phyloP scores from a whole-genome alignment of 176 grass and related monocot species.

The Hordeum vulgare region DNA sequence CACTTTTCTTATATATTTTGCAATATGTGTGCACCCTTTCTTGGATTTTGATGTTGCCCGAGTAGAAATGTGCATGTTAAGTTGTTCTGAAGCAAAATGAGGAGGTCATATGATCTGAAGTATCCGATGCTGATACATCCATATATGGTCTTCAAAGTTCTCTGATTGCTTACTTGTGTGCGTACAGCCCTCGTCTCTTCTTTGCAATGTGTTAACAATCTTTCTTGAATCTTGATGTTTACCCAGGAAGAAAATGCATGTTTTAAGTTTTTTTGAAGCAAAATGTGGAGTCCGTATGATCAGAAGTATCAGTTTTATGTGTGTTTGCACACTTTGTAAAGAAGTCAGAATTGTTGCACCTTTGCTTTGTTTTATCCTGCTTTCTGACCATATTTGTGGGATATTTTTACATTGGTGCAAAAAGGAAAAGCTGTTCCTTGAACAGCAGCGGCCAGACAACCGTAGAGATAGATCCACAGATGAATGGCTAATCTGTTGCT shows the following conservation, averaged over 20 bases:
- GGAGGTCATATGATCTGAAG: constrained; percentile 30
- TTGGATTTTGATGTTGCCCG: background rate
- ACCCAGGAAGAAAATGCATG: background rate
- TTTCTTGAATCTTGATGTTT: background rate
- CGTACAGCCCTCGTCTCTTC: background rate
- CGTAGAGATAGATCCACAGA: background rate
- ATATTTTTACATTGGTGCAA: background rate
- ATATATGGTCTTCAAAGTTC: constrained; percentile 35
- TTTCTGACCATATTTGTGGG: background rate
- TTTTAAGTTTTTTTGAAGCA: background rate
- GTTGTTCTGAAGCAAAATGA: constrained; percentile 25
- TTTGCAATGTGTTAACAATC: background rate
- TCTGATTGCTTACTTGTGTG: constrained; percentile 4
- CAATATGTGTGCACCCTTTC: background rate
- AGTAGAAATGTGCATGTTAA: background rate
- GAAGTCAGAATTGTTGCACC: background rate
- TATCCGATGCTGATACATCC: constrained; percentile 31
- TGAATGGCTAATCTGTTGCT: background rate
- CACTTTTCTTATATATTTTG: background rate
- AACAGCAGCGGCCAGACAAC: background rate
- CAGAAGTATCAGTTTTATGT: too few species aligned
- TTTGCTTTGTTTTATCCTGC: background rate
- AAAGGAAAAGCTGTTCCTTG: background rate
- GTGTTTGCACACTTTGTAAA: too few species aligned
- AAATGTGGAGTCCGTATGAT: constrained; percentile 11